phyloP scores from a whole-genome alignment of 805 yeast genomes.

The Metschnikowia lachancei region DNA sequence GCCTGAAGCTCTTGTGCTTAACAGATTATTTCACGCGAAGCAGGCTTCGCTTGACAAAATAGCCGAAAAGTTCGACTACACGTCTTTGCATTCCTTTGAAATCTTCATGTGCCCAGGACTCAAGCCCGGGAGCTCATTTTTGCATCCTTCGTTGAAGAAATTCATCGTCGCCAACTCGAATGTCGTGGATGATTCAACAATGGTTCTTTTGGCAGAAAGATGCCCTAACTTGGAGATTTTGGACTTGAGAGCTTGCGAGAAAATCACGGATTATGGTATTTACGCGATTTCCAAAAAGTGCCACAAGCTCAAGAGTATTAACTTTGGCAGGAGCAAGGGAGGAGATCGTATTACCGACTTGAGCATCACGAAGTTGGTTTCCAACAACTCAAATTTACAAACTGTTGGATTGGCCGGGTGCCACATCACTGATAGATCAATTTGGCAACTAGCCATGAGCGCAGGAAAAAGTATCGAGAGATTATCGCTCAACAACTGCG shows the following conservation, averaged over 20 bases:
- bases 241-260: slow-evolving; percentile 83
- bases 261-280: slow-evolving; percentile 71
- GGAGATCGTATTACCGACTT: slow-evolving; percentile 70
- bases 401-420: slow-evolving; percentile 93
- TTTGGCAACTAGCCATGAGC: slow-evolving; percentile 73
- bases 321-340: slow-evolving; percentile 73
- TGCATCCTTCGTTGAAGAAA: slow-evolving; percentile 31
- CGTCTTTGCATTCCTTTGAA: slow-evolving; percentile 64
- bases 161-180: slow-evolving; percentile 71
- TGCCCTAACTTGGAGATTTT: slow-evolving; percentile 62
- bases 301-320: slow-evolving; percentile 53
- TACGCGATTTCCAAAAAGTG: slow-evolving; percentile 63
- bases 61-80: slow-evolving; percentile 40
- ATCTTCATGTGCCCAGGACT: slow-evolving; percentile 78
- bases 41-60: slow-evolving; percentile 54
- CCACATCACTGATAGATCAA: slow-evolving; percentile 65
- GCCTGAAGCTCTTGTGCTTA: slow-evolving; percentile 56
- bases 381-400: slow-evolving; percentile 49
- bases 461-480: slow-evolving; percentile 53
- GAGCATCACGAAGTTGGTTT: slow-evolving; percentile 56
- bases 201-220: slow-evolving; percentile 48
- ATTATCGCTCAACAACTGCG: slow-evolving; percentile 74
- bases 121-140: slow-evolving; percentile 46
- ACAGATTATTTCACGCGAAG: slow-evolving; percentile 55
- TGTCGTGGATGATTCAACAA: slow-evolving; percentile 55